Percentiles rank a stretch among this genome's conserved stretches.
These are phyloP conservation scores for Rhododendron henanense DNA, from an alignment of 148 eudicot genomes.

Conservation along the genomic window DNA sequence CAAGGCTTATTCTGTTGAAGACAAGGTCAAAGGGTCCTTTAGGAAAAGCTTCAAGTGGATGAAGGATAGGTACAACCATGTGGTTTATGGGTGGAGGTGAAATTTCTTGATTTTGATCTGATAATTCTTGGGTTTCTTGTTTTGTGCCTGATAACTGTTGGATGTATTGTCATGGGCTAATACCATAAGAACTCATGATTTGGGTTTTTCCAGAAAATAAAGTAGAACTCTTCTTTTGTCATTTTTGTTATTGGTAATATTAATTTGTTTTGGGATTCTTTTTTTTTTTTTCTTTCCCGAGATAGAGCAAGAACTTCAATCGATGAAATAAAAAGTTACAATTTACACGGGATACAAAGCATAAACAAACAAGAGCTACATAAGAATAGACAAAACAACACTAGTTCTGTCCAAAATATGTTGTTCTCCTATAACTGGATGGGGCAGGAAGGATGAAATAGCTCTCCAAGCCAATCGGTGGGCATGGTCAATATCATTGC, in stretches of 20 bases:
- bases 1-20: slow-evolving; percentile 64
- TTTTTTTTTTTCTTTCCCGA: background rate
- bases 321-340: too few relatives aligned
- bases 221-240: background rate
- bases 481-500: too few relatives aligned
- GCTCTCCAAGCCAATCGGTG: too few relatives aligned
- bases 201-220: slow-evolving; percentile 10
- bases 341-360: too few relatives aligned
- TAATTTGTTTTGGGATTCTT: background rate
- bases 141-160: slow-evolving; percentile 1
- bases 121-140: background rate
- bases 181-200: background rate
- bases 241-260: background rate
- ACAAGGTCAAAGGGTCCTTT: slow-evolving; percentile 75
- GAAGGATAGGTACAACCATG: slow-evolving; percentile 38
- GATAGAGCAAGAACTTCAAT: too few relatives aligned
- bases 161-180: background rate
- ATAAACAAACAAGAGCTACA: too few relatives aligned
- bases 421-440: too few relatives aligned
- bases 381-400: too few relatives aligned
- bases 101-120: background rate
- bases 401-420: too few relatives aligned
- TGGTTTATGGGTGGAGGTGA: slow-evolving; percentile 49
- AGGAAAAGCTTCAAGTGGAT: slow-evolving; percentile 70
- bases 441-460: too few relatives aligned